These are phyloP conservation scores for Colletotrichum viniferum DNA, from an alignment of 2,329 filamentous ascomycete genomes.

Conservation along the genomic window DNA sequence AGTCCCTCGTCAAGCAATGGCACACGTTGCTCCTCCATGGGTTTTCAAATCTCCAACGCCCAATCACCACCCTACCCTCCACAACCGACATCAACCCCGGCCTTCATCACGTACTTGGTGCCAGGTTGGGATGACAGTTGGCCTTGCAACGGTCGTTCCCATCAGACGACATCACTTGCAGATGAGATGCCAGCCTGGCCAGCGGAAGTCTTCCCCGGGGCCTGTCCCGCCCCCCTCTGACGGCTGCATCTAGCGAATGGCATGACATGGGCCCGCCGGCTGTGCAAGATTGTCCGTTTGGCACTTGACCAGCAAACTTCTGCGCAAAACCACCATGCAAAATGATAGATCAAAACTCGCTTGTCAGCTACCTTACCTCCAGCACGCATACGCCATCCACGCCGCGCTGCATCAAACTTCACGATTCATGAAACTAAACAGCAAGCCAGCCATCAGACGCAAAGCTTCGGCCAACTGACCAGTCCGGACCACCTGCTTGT, in stretches of 20 bases:
- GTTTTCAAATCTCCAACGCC: background rate
- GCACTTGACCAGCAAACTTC: background rate
- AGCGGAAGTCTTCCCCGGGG: constrained; percentile 20
- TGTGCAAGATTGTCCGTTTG: background rate
- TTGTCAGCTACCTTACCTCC: constrained; percentile 10
- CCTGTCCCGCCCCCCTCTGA: background rate
- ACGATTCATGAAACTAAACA: background rate
- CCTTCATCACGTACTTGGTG: background rate
- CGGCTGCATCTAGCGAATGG: background rate
- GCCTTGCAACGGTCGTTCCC: constrained; percentile 12
- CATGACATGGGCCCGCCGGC: background rate
- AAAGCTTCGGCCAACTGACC: background rate
- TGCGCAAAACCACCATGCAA: background rate
- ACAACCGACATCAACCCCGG: background rate
- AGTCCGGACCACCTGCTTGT: background rate
- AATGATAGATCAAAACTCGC: constrained; percentile 16
- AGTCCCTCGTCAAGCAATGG: constrained; percentile 15
- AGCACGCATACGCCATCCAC: background rate
- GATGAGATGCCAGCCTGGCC: constrained; percentile 6
- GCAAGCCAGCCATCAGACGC: background rate
- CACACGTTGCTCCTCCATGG: background rate
- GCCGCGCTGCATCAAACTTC: background rate
- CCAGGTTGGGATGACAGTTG: background rate
- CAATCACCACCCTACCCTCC: constrained; percentile 2
- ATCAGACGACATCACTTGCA: constrained; percentile 14